These are phyloP conservation scores for Fusarium acutatum DNA, from an alignment of 2,329 filamentous ascomycete species.

Conservation along the genomic window DNA sequence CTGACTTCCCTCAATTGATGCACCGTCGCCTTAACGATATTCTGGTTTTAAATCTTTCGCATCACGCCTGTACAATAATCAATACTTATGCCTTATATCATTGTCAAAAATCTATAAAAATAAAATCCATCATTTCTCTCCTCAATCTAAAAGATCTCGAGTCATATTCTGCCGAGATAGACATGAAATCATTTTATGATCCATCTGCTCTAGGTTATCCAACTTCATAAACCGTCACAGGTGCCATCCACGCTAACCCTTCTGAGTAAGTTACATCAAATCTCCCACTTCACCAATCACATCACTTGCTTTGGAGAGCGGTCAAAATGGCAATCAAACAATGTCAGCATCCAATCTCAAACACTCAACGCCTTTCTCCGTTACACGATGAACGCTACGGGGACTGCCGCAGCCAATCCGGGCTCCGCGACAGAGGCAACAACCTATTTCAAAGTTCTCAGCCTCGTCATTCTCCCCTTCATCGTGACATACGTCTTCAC, in stretches of 20 bases:
- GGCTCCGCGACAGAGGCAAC: background rate
- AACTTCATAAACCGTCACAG: too few species aligned
- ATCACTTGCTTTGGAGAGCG: background rate
- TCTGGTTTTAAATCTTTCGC: too few species aligned
- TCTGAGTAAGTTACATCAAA: background rate
- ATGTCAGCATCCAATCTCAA: background rate
- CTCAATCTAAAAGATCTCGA: too few species aligned
- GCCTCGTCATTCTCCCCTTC: background rate
- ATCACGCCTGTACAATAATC: too few species aligned
- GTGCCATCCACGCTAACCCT: background rate
- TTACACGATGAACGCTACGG: constrained; percentile 5
- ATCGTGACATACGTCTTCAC: constrained; percentile 18
- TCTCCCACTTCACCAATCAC: background rate
- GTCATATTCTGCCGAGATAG: background rate
- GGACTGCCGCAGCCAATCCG: background rate
- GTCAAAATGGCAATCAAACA: background rate
- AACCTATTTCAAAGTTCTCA: background rate
- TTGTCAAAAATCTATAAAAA: too few species aligned
- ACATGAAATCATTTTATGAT: fast-evolving
- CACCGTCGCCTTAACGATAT: too few species aligned
- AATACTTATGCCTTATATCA: too few species aligned
- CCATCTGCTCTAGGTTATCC: background rate
- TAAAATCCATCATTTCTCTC: background rate
- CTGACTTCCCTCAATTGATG: too few species aligned
- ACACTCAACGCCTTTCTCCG: background rate